phyloP scores from a whole-genome alignment of 495 filamentous ascomycete species.

The Achaetomiella virescens region DNA sequence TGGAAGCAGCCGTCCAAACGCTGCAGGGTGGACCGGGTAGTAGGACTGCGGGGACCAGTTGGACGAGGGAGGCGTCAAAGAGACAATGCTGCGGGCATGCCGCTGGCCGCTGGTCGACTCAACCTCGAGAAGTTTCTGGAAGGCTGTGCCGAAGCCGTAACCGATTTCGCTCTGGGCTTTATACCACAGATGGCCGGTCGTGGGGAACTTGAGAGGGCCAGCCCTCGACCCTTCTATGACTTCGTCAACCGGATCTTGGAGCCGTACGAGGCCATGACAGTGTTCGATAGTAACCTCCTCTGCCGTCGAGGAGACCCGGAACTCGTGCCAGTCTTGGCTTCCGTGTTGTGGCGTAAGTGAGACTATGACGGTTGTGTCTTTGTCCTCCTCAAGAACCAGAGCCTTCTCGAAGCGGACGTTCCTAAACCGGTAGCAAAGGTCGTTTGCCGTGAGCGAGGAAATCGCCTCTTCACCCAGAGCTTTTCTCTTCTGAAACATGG shows the following conservation, averaged over 20 bases:
- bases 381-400: constrained; percentile 13
- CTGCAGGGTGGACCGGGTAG: constrained; percentile 39
- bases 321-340: constrained; percentile 17
- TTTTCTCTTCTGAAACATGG: constrained; percentile 8
- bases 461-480: background rate
- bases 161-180: constrained; percentile 26
- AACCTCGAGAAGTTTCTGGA: constrained; percentile 20
- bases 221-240: background rate
- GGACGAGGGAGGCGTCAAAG: constrained; percentile 13
- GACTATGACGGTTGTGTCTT: background rate
- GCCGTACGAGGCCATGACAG: constrained; percentile 11
- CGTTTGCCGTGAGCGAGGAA: background rate
- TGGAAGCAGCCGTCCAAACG: constrained; percentile 36
- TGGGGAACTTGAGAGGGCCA: constrained; percentile 6
- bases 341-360: background rate
- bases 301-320: background rate
- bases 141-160: constrained; percentile 24
- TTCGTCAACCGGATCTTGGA: background rate
- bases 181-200: constrained; percentile 25
- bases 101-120: constrained; percentile 25
- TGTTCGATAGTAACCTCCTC: constrained; percentile 5
- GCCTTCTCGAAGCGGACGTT: constrained; percentile 8
- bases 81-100: constrained; percentile 1
- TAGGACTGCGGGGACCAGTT: constrained; percentile 23
- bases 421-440: constrained; percentile 4